Percentiles rank a stretch among this genome's conserved stretches.
Conservation (phyloP, 2,329 filamentous ascomycete species). For the Penicillium sp. region DNA sequence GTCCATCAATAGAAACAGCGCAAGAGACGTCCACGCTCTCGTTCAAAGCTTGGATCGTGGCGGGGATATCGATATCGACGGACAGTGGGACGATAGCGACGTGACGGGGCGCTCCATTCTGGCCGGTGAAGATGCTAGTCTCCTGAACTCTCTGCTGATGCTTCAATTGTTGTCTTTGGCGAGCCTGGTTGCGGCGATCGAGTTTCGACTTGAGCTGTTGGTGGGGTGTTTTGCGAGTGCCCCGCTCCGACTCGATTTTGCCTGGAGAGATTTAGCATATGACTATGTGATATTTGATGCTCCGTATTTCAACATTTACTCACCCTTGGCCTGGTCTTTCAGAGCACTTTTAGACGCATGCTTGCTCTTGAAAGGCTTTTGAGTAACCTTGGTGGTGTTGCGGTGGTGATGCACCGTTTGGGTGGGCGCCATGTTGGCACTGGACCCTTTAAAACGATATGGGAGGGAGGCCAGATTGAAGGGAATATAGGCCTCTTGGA, state of each 20-base stretch:
- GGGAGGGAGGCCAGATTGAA: conserved; percentile 59
- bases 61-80: conserved; percentile 64
- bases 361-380: conserved; percentile 91
- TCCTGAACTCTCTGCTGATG: conserved; percentile 78
- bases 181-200: conserved; percentile 89
- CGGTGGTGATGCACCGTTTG: conserved; percentile 73
- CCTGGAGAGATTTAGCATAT: conserved; percentile 51
- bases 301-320: conserved; percentile 3
- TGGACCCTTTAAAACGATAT: conserved; percentile 77
- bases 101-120: conserved; percentile 81
- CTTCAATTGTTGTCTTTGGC: conserved; percentile 82
- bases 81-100: conserved; percentile 86
- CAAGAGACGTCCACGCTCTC: conserved; percentile 74
- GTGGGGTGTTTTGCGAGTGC: conserved; percentile 80
- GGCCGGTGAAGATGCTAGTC: conserved; percentile 77
- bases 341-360: conserved; percentile 85
- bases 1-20: conserved; percentile 58
- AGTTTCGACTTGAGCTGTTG: conserved; percentile 98
- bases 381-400: conserved; percentile 80
- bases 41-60: conserved; percentile 70
- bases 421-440: conserved; percentile 71
- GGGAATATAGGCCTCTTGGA: background rate
- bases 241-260: conserved; percentile 72
- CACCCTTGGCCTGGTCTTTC: conserved; percentile 82
- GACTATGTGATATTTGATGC: background rate